phyloP scores from a whole-genome alignment of 2,329 filamentous ascomycete genomes.

The Cercospora sp. region DNA sequence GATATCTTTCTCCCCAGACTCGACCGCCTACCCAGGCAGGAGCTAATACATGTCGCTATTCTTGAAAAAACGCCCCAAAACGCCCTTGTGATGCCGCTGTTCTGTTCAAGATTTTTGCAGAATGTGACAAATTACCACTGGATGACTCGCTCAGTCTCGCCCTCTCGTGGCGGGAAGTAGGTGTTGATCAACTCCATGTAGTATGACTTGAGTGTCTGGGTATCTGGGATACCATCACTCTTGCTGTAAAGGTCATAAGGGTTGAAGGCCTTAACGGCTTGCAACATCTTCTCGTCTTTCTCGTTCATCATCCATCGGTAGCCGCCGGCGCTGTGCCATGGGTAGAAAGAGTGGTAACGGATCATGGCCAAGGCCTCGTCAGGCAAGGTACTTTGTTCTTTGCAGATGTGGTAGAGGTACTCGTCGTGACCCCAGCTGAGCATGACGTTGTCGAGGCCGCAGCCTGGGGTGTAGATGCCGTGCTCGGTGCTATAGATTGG shows the following conservation, averaged over 20 bases:
- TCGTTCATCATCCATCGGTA: conserved; percentile 82
- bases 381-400: conserved; percentile 77
- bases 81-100: background rate
- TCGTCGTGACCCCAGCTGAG: conserved; percentile 89
- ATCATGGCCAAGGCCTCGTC: conserved; percentile 88
- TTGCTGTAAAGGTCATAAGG: conserved; percentile 92
- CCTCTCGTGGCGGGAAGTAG: conserved; percentile 48
- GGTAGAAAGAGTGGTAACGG: conserved; percentile 88
- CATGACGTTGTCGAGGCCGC: conserved; percentile 85
- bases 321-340: conserved; percentile 81
- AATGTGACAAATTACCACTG: conserved; percentile 57
- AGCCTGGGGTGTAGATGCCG: conserved; percentile 78
- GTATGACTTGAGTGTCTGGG: conserved; percentile 76
- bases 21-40: conserved; percentile 3
- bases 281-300: conserved; percentile 76
- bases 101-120: background rate
- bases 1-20: background rate
- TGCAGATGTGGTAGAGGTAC: conserved; percentile 83
- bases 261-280: conserved; percentile 82
- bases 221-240: conserved; percentile 75
- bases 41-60: background rate
- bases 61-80: background rate
- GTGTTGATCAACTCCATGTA: conserved; percentile 74
- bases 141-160: conserved; percentile 56
- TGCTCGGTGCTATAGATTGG: conserved; percentile 72